Evolutionary conservation across 345 rosid genomes (phyloP).

Genomic region (Syzygium jambos): DNA sequence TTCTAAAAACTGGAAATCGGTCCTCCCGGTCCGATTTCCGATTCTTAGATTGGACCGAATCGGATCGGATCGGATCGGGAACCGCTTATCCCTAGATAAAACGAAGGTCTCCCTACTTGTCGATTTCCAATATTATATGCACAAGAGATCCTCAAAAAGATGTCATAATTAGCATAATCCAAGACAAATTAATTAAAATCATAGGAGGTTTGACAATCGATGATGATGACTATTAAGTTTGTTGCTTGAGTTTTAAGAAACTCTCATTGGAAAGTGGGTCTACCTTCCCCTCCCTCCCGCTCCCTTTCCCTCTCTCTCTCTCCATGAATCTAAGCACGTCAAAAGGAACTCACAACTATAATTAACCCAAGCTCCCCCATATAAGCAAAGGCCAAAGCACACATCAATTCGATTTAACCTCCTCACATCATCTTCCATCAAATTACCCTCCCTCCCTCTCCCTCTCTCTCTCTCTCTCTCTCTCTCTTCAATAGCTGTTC

Average conservation of each 20-base stretch:
- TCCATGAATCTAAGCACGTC: slow-evolving; percentile 13
- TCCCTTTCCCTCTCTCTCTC: neutral
- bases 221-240: neutral
- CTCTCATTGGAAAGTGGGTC: slow-evolving; percentile 35
- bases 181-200: neutral
- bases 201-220: slow-evolving; percentile 4
- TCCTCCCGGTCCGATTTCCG: accelerated
- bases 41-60: too few relatives aligned
- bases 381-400: slow-evolving; percentile 1
- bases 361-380: slow-evolving; percentile 8
- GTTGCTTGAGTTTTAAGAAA: slow-evolving; percentile 47
- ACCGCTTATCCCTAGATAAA: neutral
- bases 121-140: neutral
- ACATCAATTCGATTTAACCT: neutral
- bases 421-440: slow-evolving; percentile 3
- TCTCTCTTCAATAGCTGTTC: slow-evolving; percentile 2
- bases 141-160: neutral
- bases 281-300: slow-evolving; percentile 3
- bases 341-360: slow-evolving; percentile 14
- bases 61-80: too few relatives aligned
- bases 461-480: neutral
- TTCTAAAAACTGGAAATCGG: too few relatives aligned
- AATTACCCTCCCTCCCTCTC: neutral
- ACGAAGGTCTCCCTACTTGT: neutral
- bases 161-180: neutral